phyloP scores from a whole-genome alignment of 345 rosid genomes.

The Brassica carinata region DNA sequence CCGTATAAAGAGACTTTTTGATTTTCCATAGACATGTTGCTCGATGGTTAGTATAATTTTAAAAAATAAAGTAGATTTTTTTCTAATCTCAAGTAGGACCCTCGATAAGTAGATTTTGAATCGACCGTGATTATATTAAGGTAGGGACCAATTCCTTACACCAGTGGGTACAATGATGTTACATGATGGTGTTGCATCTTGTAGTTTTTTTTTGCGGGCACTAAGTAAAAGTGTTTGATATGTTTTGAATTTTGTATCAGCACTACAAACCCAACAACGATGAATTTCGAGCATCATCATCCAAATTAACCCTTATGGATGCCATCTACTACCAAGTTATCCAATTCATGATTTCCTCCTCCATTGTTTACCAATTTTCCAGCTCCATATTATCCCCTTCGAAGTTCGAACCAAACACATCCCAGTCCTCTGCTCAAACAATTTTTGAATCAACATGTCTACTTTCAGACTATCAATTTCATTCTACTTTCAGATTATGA shows the following conservation, averaged over 20 bases:
- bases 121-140: neutral
- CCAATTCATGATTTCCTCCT: neutral
- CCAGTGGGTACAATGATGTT: neutral
- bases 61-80: neutral
- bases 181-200: neutral
- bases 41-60: neutral
- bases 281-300: neutral
- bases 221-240: neutral
- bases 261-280: neutral
- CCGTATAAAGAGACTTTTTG: neutral
- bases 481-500: too few species aligned
- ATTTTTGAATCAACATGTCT: neutral
- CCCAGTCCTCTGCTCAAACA: neutral
- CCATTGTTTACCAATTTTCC: neutral
- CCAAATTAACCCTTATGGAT: neutral
- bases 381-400: neutral
- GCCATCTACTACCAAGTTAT: neutral
- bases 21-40: neutral
- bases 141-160: neutral
- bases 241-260: neutral
- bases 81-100: neutral
- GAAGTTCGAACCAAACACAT: neutral
- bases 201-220: neutral
- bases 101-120: neutral
- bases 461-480: too few species aligned